Conservation (phyloP, 140 eudicot species). For the Flaveria floridana region DNA sequence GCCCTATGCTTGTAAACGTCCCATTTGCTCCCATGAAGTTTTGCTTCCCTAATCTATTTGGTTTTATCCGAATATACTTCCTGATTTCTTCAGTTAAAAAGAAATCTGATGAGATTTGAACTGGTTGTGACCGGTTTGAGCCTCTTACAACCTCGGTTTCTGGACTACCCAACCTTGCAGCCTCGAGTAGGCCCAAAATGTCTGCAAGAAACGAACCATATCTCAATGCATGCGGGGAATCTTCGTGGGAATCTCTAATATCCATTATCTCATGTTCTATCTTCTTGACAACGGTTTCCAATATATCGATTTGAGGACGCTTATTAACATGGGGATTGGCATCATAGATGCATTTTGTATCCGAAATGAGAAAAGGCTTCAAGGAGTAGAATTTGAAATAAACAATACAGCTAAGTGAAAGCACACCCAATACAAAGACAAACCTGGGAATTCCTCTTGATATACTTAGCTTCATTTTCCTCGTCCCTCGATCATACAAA, state of each 20-base stretch:
- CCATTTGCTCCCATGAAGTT: slow-evolving; percentile 81
- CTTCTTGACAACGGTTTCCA: slow-evolving; percentile 47
- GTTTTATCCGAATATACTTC: slow-evolving; percentile 64
- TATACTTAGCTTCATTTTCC: slow-evolving; percentile 41
- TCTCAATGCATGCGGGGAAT: slow-evolving; percentile 31
- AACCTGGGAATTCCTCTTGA: slow-evolving; percentile 43
- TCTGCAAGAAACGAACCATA: slow-evolving; percentile 60
- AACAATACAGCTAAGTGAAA: slow-evolving; percentile 47
- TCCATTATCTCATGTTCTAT: slow-evolving; percentile 40
- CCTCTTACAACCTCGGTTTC: slow-evolving; percentile 16
- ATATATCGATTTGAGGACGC: slow-evolving; percentile 24
- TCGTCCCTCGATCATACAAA: not conserved
- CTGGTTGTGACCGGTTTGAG: slow-evolving; percentile 14
- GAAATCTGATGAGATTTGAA: slow-evolving; percentile 37
- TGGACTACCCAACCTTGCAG: slow-evolving; percentile 21
- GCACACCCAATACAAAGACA: slow-evolving; percentile 38
- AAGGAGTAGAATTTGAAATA: slow-evolving; percentile 53
- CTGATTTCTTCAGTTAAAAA: slow-evolving; percentile 72
- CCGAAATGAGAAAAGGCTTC: slow-evolving; percentile 40
- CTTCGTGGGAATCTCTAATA: slow-evolving; percentile 34
- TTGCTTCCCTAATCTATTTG: slow-evolving; percentile 59
- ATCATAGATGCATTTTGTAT: slow-evolving; percentile 40
- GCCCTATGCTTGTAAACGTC: slow-evolving; percentile 68
- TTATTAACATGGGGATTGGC: slow-evolving; percentile 1
- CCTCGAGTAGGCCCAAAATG: slow-evolving; percentile 49